Evolutionary conservation across 768 basidiomycete genomes (phyloP).

Genomic region (Naganishia onofrii): DNA sequence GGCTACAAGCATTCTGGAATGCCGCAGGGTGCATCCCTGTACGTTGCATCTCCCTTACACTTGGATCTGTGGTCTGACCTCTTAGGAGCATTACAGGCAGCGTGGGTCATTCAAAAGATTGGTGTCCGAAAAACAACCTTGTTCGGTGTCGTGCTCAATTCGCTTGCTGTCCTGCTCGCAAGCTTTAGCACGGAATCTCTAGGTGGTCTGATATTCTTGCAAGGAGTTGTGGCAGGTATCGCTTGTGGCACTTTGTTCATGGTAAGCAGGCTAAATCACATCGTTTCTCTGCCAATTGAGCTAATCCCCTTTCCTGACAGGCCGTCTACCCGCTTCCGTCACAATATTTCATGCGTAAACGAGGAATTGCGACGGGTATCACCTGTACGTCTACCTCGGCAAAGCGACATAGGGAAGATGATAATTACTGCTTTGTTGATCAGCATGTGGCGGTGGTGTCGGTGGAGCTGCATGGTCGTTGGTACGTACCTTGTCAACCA

Average conservation of each 20-base stretch:
- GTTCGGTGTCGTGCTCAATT: constrained; percentile 18
- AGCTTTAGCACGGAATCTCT: constrained; percentile 26
- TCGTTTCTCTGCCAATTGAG: neutral
- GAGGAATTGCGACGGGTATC: constrained; percentile 33
- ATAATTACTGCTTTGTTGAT: neutral
- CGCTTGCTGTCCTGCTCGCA: constrained; percentile 14
- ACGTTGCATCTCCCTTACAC: neutral
- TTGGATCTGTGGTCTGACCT: neutral
- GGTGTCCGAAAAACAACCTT: constrained; percentile 13
- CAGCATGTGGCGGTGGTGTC: constrained; percentile 21
- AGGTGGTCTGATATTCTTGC: constrained; percentile 28
- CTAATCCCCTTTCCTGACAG: constrained; percentile 2
- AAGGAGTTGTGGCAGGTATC: constrained; percentile 27
- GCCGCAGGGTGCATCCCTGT: constrained; percentile 33
- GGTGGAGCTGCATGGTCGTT: constrained; percentile 27
- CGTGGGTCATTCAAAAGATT: constrained; percentile 5
- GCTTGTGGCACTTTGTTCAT: constrained; percentile 25
- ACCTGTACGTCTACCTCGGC: constrained; percentile 9
- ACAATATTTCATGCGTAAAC: constrained; percentile 30
- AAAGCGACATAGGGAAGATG: neutral
- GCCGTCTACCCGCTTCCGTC: constrained; percentile 30
- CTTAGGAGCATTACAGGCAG: neutral
- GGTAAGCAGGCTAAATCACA: neutral
- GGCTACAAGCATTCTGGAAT: constrained; percentile 26
- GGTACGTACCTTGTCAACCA: neutral